phyloP scores from a whole-genome alignment of 176 grass and related monocot genomes.

The Triticum turgidum region DNA sequence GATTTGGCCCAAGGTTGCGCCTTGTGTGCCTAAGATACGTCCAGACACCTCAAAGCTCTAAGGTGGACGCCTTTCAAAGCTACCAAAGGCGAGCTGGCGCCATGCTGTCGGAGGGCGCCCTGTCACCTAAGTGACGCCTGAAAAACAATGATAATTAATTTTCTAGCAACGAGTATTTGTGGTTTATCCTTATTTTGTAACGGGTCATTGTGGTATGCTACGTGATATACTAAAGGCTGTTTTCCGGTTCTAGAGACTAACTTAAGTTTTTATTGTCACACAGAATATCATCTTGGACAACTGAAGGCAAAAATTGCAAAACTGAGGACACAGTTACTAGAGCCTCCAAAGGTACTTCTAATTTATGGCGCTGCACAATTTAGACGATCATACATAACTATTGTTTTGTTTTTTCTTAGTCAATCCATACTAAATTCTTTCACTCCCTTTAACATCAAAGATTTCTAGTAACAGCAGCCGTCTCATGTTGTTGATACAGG shows the following conservation, averaged over 20 bases:
- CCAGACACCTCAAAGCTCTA: neutral
- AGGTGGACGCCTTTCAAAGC: neutral
- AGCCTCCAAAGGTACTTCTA: constrained; percentile 87
- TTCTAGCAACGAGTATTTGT: neutral
- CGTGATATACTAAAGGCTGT: neutral
- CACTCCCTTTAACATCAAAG: neutral
- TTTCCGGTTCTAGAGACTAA: constrained; percentile 23
- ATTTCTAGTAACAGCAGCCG: neutral
- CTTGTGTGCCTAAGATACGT: neutral
- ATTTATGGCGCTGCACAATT: neutral
- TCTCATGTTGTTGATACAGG: constrained; percentile 50
- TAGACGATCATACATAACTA: neutral
- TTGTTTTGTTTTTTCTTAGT: neutral
- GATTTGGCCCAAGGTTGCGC: neutral
- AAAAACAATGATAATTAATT: neutral
- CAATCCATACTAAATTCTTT: neutral
- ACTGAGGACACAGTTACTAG: constrained; percentile 93
- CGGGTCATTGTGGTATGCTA: neutral
- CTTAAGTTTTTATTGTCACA: constrained; percentile 3
- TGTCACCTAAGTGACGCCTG: neutral
- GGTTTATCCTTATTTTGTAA: constrained; percentile 6
- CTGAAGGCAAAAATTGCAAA: constrained; percentile 98
- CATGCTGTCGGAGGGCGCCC: neutral
- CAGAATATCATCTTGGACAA: constrained; percentile 99
- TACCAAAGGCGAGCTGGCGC: neutral